Evolutionary conservation across 345 rosid species (phyloP).

Genomic region (Lumnitzera littorea): DNA sequence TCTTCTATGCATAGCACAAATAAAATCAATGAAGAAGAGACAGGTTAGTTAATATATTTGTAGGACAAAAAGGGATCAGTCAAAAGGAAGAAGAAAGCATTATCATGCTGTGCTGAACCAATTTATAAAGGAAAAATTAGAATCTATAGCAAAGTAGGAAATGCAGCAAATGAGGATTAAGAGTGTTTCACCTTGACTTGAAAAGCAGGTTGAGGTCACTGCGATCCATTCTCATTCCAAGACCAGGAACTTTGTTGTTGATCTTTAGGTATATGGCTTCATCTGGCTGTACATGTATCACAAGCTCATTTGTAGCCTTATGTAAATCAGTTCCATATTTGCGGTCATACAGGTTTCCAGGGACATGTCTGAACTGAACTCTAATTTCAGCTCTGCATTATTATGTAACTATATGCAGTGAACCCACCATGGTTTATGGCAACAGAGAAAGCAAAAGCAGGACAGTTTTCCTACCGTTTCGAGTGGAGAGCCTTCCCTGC

Average conservation of each 20-base stretch:
- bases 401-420: background rate
- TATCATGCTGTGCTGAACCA: no score
- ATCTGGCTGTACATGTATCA: slow-evolving; percentile 41
- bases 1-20: background rate
- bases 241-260: slow-evolving; percentile 54
- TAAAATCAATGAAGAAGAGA: background rate
- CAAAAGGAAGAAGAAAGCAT: no score
- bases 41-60: no score
- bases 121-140: no score
- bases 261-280: slow-evolving; percentile 50
- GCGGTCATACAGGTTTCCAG: slow-evolving; percentile 37
- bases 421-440: background rate
- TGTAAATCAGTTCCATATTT: slow-evolving; percentile 32
- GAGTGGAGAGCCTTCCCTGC: slow-evolving; percentile 49
- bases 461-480: slow-evolving; percentile 18
- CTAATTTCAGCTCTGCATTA: slow-evolving; percentile 44
- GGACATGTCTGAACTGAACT: slow-evolving; percentile 48
- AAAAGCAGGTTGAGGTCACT: slow-evolving; percentile 40
- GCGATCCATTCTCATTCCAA: slow-evolving; percentile 39
- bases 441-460: background rate
- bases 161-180: background rate
- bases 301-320: slow-evolving; percentile 44
- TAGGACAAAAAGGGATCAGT: no score
- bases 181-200: slow-evolving; percentile 25
- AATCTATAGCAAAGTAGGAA: no score